Base-by-base conservation (phyloP, 768 basidiomycete species). In the Pisolithus microcarpus region DNA sequence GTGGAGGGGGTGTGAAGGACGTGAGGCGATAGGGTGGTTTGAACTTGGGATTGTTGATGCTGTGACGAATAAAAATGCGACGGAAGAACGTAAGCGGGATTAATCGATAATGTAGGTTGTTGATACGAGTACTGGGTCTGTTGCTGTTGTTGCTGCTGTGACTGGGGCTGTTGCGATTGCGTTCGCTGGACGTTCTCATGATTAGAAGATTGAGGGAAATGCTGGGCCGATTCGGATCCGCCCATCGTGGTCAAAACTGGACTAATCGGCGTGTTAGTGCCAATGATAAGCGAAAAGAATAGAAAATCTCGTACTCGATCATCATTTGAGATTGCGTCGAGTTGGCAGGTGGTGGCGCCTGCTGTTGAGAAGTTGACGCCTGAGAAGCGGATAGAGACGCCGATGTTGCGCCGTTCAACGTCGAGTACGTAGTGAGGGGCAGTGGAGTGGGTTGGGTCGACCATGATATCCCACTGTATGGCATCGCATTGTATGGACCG, bases 341-440 rank as follows among this genome's bases (percentile, higher is more conserved):
- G 7, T 49, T 46, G 31, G 53, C 49, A 24, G 65, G 61, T 40
- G 57, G 55, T 3, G 62, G 51, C 31, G 69, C 63, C 26, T 69
- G 66, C n/a, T 61, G 66, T n/a, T 61, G 62, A 10, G 70, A 62
- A 6, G 64, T 47, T 38, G 70, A 56, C 18, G 57, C 19, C 45
- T 63, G 65, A 13, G 62, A 52, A 26, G 52, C 30, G 10, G 71
- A 52, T 10, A 72, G 61, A 31, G 74, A 65, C 15, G 75, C 67
- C 1, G 71, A 78, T 10, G 84, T 85, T n/a, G 86, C 84, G 15
- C 84, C 85, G 63, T 88, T 87, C 44, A 88, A 67, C 43, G 81
- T 80, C n/a, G 87, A 89, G 54, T 87, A 89, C 52, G 69, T 81
- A 13, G 87, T 87, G 26, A 89, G 64, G 0, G 87, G 87, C 1